phyloP scores from a whole-genome alignment of 345 rosid species.

The Kernera saxatilis region DNA sequence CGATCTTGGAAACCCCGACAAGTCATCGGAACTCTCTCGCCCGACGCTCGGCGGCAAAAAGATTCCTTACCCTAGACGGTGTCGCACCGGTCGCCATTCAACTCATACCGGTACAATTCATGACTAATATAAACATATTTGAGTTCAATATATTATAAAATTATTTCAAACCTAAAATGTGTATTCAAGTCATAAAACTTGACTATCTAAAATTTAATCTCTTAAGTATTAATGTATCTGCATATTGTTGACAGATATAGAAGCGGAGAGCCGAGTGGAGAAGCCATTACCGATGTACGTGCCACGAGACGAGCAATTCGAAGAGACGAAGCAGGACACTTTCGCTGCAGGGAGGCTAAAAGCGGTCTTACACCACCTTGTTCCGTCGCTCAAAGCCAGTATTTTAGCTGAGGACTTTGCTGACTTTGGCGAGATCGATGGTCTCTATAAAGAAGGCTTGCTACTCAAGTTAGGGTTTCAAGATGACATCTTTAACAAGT shows the following conservation, averaged over 20 bases:
- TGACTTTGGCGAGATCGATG: conserved; percentile 68
- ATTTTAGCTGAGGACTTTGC: conserved; percentile 62
- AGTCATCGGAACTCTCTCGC: conserved; percentile 46
- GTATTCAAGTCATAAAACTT: too few relatives aligned
- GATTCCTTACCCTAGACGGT: conserved; percentile 80
- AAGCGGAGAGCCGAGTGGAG: conserved; percentile 83
- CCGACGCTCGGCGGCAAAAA: conserved; percentile 69
- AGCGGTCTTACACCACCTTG: conserved; percentile 66
- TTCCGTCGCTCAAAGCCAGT: conserved; percentile 74
- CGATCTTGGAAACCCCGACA: conserved; percentile 94
- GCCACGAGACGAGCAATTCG: conserved; percentile 94
- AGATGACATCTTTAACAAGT: conserved; percentile 60
- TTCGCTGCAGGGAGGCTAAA: conserved; percentile 70
- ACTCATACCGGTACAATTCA: conserved; percentile 38
- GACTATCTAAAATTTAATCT: too few relatives aligned
- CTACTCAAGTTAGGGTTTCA: conserved; percentile 74
- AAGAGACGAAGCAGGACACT: conserved; percentile 58
- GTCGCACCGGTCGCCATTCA: conserved; percentile 82
- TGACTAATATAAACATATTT: background rate
- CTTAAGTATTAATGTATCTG: too few relatives aligned
- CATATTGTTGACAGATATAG: conserved; percentile 5
- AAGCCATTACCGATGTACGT: conserved; percentile 86
- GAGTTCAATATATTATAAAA: background rate
- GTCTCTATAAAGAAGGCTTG: conserved; percentile 83
- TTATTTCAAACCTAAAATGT: too few relatives aligned